Evolutionary conservation across 2,329 filamentous ascomycete genomes (phyloP), one percentile per base, ranked within the genome.

Genomic region (Monosporascus ibericus): DNA sequence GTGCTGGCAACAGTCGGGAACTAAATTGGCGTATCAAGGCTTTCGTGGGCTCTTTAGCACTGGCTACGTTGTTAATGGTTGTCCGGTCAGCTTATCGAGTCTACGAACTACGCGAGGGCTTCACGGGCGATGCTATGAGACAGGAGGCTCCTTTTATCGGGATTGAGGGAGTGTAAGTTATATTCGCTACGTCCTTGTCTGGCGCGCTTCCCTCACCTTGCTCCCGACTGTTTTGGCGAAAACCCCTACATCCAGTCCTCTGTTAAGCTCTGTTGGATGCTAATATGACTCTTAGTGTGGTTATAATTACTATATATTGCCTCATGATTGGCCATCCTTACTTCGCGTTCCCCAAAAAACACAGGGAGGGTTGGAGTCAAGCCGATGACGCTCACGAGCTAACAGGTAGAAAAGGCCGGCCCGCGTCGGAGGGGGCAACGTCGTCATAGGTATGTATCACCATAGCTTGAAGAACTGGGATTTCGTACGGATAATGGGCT

Each of bases 71-170:
- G 3, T 73, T 76, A 39, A 81, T 85, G 57, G 73, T 84, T 42
- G 74, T 75, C 18, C 71, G 83, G 7, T 82, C 77, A 49, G 74
- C 78, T 20, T 87, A 82, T 60, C 74, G 83, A 22, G 75, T 84
- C 22, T 78, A 75, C 0, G 82, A 86, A 67, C 64, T 86, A 54
- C 75, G 74, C 52, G 71, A 79, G 24, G 82, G 82, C 2, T 86
- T 80, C 70, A 59, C 52, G 1, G 81, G 80, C 0, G 61, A 67
- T 14, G 60, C 85, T 57, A 76, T 82, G 47, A 63, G 63, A 44
- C 65, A 79, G 27, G 67, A 81, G 61, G 58, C 62, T 0, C 60
- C 75, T 6, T 80, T 80, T 56, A 76, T 80, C 53, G 71, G 63
- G 1, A 61, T 80, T 4, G 78, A 80, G 63, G 74, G 74, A 37